A percentile compares a stretch with the other conserved stretches of the same genome.
Conservation (phyloP, 2,329 filamentous ascomycete genomes). For the Trichoderma sp. region DNA sequence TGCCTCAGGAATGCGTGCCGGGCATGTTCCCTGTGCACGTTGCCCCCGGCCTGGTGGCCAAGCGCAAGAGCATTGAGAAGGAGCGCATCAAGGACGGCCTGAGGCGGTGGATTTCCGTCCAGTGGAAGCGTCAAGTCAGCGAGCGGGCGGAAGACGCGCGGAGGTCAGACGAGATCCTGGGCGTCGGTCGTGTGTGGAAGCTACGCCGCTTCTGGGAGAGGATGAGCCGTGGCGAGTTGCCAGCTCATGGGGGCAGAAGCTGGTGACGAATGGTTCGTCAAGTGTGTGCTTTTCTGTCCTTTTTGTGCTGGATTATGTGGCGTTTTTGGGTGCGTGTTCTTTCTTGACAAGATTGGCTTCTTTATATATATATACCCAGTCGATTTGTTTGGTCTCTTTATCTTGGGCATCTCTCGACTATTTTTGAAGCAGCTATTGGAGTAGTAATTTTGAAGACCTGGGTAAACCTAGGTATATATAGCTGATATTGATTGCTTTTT, state of each 20-base stretch:
- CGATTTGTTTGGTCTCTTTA: background rate
- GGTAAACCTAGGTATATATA: background rate
- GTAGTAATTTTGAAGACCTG: background rate
- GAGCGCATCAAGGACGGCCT: slow-evolving; percentile 67
- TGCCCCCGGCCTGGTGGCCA: slow-evolving; percentile 61
- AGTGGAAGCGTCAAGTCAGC: slow-evolving; percentile 53
- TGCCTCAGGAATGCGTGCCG: slow-evolving; percentile 63
- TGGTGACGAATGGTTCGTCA: background rate
- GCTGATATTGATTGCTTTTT: background rate
- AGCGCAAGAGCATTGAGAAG: slow-evolving; percentile 61
- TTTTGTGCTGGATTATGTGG: background rate
- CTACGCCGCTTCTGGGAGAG: slow-evolving; percentile 66
- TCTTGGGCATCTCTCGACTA: background rate
- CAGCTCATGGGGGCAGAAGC: background rate
- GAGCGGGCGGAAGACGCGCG: slow-evolving; percentile 48
- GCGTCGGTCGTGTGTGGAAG: slow-evolving; percentile 58
- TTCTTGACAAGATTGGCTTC: background rate
- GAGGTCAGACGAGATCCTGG: slow-evolving; percentile 49
- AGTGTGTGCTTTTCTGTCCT: background rate
- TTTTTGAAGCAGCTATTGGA: background rate
- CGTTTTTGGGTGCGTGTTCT: background rate
- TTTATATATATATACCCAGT: background rate
- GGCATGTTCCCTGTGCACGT: slow-evolving; percentile 43
- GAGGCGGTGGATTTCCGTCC: slow-evolving; percentile 61
- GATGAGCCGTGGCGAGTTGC: slow-evolving; percentile 44